phyloP scores from a whole-genome alignment of 2,329 filamentous ascomycete genomes.

The Apiospora rasikravindrae region DNA sequence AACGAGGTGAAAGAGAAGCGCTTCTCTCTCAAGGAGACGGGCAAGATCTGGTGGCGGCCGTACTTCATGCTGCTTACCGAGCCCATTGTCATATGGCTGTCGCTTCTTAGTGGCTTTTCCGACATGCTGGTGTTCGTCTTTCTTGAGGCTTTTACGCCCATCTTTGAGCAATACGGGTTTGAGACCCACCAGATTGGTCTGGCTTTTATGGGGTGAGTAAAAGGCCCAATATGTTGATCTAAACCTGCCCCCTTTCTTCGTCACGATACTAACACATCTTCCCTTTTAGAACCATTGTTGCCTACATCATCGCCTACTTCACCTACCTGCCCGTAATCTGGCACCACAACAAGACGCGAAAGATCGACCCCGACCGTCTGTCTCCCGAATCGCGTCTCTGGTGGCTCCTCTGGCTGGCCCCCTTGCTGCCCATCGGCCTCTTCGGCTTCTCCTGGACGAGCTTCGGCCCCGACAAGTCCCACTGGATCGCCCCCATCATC shows the following conservation, averaged over 20 bases:
- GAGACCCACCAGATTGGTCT: constrained; percentile 40
- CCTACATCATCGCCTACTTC: constrained; percentile 64
- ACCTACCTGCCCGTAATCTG: constrained; percentile 57
- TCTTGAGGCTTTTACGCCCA: constrained; percentile 64
- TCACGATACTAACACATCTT: background rate
- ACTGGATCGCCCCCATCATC: constrained; percentile 68
- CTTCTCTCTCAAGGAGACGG: constrained; percentile 48
- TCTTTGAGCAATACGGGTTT: constrained; percentile 66
- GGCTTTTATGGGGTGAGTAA: constrained; percentile 45
- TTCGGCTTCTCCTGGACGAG: constrained; percentile 69
- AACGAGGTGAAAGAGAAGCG: constrained; percentile 52
- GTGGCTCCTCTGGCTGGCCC: constrained; percentile 64
- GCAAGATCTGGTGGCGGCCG: constrained; percentile 61
- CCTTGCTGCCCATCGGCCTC: constrained; percentile 64
- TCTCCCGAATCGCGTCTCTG: constrained; percentile 59
- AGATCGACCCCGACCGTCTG: constrained; percentile 46
- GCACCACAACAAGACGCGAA: constrained; percentile 46
- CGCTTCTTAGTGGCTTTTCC: constrained; percentile 64
- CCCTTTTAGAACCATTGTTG: constrained; percentile 45
- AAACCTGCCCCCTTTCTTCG: too few species aligned
- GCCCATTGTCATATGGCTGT: constrained; percentile 65
- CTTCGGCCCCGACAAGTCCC: constrained; percentile 44
- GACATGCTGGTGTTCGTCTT: constrained; percentile 72
- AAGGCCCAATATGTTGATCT: too few species aligned
- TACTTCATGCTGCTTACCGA: constrained; percentile 67